A percentile compares a stretch with the other conserved stretches of the same genome.
These are phyloP conservation scores for Colletotrichum sidae DNA, from an alignment of 2,329 filamentous ascomycete species.

Conservation along the genomic window DNA sequence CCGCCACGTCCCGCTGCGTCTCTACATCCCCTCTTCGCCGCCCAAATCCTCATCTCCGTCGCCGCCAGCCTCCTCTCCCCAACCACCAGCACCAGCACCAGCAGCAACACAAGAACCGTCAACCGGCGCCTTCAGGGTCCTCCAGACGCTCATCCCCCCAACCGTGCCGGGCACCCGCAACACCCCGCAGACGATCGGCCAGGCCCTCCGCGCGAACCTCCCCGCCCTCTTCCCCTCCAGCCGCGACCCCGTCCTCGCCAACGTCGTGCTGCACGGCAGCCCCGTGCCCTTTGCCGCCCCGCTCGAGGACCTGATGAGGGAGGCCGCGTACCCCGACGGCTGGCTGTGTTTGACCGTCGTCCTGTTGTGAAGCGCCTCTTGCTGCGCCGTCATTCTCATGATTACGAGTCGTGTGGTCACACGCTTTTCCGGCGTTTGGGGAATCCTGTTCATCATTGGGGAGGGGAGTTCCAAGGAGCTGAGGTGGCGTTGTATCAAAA, in stretches of 20 bases:
- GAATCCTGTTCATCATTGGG: not conserved
- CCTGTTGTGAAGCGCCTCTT: slow-evolving; percentile 63
- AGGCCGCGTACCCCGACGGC: slow-evolving; percentile 89
- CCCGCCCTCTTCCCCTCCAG: slow-evolving; percentile 89
- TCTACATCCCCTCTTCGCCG: slow-evolving; percentile 83
- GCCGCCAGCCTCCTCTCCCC: slow-evolving; percentile 16
- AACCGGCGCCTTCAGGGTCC: slow-evolving; percentile 72
- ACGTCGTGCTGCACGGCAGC: slow-evolving; percentile 87
- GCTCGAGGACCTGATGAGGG: slow-evolving; percentile 84
- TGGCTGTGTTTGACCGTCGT: slow-evolving; percentile 88
- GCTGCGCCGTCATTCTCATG: too few relatives aligned
- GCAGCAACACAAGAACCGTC: slow-evolving; percentile 37
- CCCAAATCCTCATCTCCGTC: slow-evolving; percentile 16
- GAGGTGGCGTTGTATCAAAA: not conserved
- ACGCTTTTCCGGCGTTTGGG: not conserved
- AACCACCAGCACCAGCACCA: slow-evolving; percentile 33
- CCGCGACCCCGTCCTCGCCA: slow-evolving; percentile 84
- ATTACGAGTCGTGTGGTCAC: too few relatives aligned
- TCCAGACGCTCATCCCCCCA: slow-evolving; percentile 80
- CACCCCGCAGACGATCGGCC: slow-evolving; percentile 72
- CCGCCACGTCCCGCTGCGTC: slow-evolving; percentile 84
- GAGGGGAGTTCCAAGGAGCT: not conserved
- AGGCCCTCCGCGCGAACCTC: slow-evolving; percentile 79
- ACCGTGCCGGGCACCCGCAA: slow-evolving; percentile 48
- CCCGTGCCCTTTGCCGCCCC: slow-evolving; percentile 83